Conservation (phyloP, 2,329 filamentous ascomycete genomes). For the Monilinia aucupariae region DNA sequence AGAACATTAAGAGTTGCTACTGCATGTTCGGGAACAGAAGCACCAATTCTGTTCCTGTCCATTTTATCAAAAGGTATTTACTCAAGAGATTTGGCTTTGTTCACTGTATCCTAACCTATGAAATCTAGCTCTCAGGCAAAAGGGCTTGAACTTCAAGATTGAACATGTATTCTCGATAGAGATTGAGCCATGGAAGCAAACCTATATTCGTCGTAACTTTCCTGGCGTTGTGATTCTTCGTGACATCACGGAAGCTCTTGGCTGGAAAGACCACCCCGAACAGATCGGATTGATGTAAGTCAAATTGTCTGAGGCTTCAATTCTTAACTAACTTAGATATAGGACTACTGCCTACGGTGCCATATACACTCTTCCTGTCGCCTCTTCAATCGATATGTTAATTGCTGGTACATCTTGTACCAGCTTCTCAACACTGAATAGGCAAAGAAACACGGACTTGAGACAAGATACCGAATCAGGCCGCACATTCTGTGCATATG, state of each 20-base stretch:
- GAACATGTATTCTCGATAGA: conserved; percentile 58
- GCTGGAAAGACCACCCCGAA: background rate
- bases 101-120: conserved; percentile 13
- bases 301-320: background rate
- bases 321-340: conserved; percentile 19
- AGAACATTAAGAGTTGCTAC: conserved; percentile 55
- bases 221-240: conserved; percentile 48
- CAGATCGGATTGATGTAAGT: background rate
- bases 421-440: conserved; percentile 66
- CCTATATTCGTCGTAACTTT: conserved; percentile 58
- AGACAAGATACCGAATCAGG: conserved; percentile 56
- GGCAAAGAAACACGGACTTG: conserved; percentile 43
- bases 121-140: background rate
- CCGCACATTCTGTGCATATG: conserved; percentile 58
- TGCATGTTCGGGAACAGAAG: conserved; percentile 74
- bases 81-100: background rate
- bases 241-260: conserved; percentile 52
- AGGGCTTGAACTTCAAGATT: conserved; percentile 27
- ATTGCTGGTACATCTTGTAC: conserved; percentile 72
- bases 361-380: conserved; percentile 33
- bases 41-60: conserved; percentile 61
- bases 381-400: conserved; percentile 61
- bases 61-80: conserved; percentile 46
- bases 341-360: conserved; percentile 65
- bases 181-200: conserved; percentile 58